phyloP scores from a whole-genome alignment of 164 flowering plant genomes.

The Vitis riparia region DNA sequence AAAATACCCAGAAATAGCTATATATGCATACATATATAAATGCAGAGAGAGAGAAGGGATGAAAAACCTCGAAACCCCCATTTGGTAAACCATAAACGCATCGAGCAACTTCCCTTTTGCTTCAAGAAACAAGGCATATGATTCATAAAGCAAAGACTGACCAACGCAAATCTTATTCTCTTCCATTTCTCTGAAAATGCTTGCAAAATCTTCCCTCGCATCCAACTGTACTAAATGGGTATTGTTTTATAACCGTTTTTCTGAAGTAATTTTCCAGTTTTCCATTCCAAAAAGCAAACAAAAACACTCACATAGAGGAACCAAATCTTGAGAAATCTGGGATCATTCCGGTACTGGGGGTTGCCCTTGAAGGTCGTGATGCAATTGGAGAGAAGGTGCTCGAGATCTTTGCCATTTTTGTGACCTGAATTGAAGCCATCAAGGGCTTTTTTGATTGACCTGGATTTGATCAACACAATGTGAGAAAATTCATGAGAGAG shows the following conservation, averaged over 20 bases:
- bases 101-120: conserved; percentile 60
- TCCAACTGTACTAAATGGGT: conserved; percentile 47
- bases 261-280: too few species aligned
- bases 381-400: conserved; percentile 48
- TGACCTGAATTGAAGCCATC: conserved; percentile 26
- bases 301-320: conserved; percentile 57
- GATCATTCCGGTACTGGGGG: conserved; percentile 57
- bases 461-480: conserved; percentile 13
- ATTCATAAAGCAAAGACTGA: conserved; percentile 59
- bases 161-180: conserved; percentile 43
- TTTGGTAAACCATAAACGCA: conserved; percentile 55
- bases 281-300: neutral
- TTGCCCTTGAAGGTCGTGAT: conserved; percentile 52
- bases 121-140: conserved; percentile 69
- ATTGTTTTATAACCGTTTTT: too few species aligned
- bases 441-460: conserved; percentile 50
- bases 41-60: neutral
- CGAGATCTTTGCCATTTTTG: conserved; percentile 25
- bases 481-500: neutral
- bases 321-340: conserved; percentile 88
- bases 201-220: conserved; percentile 47
- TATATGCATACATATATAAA: neutral
- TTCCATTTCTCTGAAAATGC: conserved; percentile 53
- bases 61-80: conserved; percentile 73
- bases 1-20: neutral